These are phyloP conservation scores for Gigaspora rosea DNA, from an alignment of 192 early-diverging fungal genomes.

Conservation along the genomic window DNA sequence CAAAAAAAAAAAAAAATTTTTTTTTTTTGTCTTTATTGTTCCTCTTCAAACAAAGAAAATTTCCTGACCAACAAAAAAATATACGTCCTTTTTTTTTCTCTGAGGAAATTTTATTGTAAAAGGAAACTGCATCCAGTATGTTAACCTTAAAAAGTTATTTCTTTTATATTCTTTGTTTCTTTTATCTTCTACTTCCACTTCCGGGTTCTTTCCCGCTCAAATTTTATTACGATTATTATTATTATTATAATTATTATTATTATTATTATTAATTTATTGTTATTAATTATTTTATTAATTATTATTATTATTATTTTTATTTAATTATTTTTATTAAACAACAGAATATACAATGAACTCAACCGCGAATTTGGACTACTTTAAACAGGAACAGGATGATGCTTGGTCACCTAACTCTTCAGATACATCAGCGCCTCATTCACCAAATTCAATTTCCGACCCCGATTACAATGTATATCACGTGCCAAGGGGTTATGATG, in stretches of 20 bases:
- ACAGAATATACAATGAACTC: conserved; percentile 20
- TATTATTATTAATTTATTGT: background rate
- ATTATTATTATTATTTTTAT: background rate
- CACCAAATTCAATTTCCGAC: conserved; percentile 12
- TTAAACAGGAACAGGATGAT: conserved; percentile 30
- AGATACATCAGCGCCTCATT: conserved; percentile 17
- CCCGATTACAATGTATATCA: conserved; percentile 28
- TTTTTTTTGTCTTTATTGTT: background rate
- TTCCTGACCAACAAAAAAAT: background rate
- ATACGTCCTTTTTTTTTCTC: background rate
- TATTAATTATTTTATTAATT: background rate
- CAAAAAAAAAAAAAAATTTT: conserved; percentile 12
- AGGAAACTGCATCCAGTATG: background rate
- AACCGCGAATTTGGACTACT: background rate
- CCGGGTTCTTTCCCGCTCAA: background rate
- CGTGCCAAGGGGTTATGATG: conserved; percentile 29
- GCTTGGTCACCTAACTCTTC: background rate
- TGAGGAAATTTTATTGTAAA: background rate
- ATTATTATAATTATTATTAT: background rate
- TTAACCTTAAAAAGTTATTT: background rate
- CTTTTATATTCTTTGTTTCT: background rate
- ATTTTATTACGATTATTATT: background rate
- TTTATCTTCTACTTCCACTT: background rate
- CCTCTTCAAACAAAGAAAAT: background rate
- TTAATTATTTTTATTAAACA: too few species aligned